These are phyloP conservation scores for Termitomyces sp. DNA, from an alignment of 768 basidiomycete species.

Conservation along the genomic window DNA sequence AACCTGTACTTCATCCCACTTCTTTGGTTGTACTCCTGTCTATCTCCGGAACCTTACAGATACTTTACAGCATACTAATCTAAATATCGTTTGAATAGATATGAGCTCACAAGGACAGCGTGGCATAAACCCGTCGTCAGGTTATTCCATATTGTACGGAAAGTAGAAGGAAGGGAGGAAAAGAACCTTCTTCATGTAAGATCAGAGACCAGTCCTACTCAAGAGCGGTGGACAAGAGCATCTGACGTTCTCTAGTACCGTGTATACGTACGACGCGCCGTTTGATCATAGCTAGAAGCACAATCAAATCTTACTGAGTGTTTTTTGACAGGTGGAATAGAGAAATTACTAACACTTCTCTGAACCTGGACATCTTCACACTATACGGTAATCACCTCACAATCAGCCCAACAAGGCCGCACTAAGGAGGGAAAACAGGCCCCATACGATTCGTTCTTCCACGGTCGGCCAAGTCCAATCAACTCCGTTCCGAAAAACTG, in stretches of 20 bases:
- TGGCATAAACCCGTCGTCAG: no score
- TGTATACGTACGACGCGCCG: conserved; percentile 38
- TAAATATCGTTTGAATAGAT: not conserved
- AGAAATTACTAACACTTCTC: conserved; percentile 27
- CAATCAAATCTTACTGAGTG: not conserved
- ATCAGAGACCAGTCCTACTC: conserved; percentile 38
- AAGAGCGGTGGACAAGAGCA: conserved; percentile 36
- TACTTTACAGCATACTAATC: not conserved
- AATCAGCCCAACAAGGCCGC: not conserved
- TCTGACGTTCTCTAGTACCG: conserved; percentile 39
- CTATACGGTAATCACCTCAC: conserved; percentile 14
- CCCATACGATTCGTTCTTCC: conserved; percentile 32
- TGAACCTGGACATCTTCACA: conserved; percentile 44
- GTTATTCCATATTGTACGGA: no score
- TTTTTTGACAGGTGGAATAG: not conserved
- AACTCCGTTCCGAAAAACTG: conserved; percentile 33
- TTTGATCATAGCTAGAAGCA: conserved; percentile 23
- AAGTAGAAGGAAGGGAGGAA: not conserved
- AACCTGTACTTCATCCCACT: not conserved
- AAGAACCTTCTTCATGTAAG: conserved; percentile 41
- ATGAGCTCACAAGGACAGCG: no score
- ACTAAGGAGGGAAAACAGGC: conserved; percentile 17
- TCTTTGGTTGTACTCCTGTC: not conserved
- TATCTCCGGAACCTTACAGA: not conserved
- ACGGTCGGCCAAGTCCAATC: conserved; percentile 44